phyloP scores from a whole-genome alignment of 2,329 filamentous ascomycete species.

The Colletotrichum godetiae region DNA sequence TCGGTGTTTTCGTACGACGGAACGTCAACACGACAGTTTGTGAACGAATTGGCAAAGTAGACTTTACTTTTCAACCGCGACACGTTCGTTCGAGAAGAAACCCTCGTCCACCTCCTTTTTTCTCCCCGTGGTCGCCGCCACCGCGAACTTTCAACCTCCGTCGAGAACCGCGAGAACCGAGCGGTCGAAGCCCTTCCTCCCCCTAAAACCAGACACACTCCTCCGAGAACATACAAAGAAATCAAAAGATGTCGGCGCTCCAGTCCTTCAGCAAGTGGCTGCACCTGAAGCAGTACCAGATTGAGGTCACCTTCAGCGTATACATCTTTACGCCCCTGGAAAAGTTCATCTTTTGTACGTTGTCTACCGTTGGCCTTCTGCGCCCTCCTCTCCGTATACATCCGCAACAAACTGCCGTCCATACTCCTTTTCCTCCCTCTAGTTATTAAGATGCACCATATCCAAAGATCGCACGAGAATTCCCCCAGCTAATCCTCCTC shows the following conservation, averaged over 20 bases:
- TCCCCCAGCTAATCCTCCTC: not conserved
- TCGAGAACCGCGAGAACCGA: slow-evolving; percentile 2
- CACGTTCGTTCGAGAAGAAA: not conserved
- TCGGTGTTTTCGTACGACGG: not conserved
- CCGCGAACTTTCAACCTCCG: not conserved
- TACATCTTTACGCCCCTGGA: slow-evolving; percentile 98
- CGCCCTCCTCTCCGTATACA: not conserved
- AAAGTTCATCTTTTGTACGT: slow-evolving; percentile 96
- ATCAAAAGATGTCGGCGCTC: slow-evolving; percentile 49
- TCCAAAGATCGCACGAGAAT: not conserved
- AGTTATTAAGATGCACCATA: too few relatives aligned
- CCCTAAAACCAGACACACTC: not conserved
- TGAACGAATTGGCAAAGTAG: not conserved
- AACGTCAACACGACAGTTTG: not conserved
- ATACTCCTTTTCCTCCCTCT: not conserved
- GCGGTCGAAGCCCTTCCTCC: not conserved
- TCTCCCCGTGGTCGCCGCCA: not conserved
- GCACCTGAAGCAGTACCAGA: slow-evolving; percentile 95
- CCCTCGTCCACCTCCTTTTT: not conserved
- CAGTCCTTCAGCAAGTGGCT: slow-evolving; percentile 82
- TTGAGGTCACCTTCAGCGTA: slow-evolving; percentile 95
- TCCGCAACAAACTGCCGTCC: not conserved
- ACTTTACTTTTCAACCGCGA: not conserved
- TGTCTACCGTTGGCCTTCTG: slow-evolving; percentile 2
- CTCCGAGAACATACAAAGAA: not conserved